phyloP scores from a whole-genome alignment of 176 grass and related monocot genomes.

The Zea luxurians region DNA sequence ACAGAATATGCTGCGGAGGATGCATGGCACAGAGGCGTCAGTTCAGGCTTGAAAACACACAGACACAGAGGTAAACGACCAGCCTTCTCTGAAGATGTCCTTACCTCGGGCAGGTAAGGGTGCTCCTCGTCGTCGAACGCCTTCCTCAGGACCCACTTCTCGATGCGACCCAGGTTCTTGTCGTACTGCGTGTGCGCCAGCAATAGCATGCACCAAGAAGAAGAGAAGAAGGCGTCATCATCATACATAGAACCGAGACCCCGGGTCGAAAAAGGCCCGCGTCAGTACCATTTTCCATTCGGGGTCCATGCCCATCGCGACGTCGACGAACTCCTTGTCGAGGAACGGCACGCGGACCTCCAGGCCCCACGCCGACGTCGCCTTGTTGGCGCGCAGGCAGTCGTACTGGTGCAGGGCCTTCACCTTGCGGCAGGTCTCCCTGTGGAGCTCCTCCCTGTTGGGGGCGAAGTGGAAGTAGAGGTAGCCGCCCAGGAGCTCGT shows the following conservation, averaged over 20 bases:
- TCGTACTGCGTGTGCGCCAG: slow-evolving; percentile 52
- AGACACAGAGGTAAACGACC: neutral
- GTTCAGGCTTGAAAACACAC: neutral
- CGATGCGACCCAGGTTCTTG: slow-evolving; percentile 56
- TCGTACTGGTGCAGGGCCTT: slow-evolving; percentile 93
- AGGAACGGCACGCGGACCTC: slow-evolving; percentile 96
- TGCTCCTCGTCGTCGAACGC: slow-evolving; percentile 87
- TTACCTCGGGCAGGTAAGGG: slow-evolving; percentile 90
- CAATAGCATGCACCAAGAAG: neutral
- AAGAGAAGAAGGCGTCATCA: slow-evolving; percentile 9
- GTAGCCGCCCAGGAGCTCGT: slow-evolving; percentile 94
- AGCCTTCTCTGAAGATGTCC: neutral
- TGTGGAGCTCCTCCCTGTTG: slow-evolving; percentile 94
- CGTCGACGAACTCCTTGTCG: slow-evolving; percentile 91
- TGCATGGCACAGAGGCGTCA: neutral
- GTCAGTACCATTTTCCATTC: slow-evolving; percentile 77
- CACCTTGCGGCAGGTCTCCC: slow-evolving; percentile 92
- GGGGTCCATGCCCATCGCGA: slow-evolving; percentile 93
- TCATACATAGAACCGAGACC: neutral
- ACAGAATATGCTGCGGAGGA: slow-evolving; percentile 79
- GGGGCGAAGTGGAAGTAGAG: slow-evolving; percentile 99
- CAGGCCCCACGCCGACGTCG: slow-evolving; percentile 89
- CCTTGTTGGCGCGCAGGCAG: slow-evolving; percentile 88
- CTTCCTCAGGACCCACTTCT: slow-evolving; percentile 96
- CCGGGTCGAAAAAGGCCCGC: neutral